Base-by-base conservation (phyloP, 2,329 filamentous ascomycete species). In the Neofusicoccum sp. region DNA sequence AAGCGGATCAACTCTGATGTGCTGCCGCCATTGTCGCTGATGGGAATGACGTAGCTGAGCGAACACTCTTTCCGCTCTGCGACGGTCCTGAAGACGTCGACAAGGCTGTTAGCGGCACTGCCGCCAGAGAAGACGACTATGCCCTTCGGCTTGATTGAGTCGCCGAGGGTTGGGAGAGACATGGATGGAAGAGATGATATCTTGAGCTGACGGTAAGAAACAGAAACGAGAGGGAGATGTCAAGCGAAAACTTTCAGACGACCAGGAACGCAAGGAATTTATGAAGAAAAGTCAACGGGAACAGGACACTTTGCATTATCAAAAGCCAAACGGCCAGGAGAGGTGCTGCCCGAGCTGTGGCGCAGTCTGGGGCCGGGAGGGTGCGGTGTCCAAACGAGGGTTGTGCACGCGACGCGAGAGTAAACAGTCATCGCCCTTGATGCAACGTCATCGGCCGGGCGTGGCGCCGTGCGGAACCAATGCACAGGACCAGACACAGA, bases 11-110 rank as follows among this genome's bases (percentile, higher is more conserved):
- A 80, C 78, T 98, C 93, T 45, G 91, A 96, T 2, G 92, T 96
- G 67, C 90, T 96, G 40, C 93, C 93, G 51, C 93, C 93, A 75
- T 98, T 98, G 77, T 98, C 93, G 65, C 90, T 95, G 72, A 97
- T 96, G 36, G 93, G 93, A 57, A 98, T 96, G 62, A 97, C 86
- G 74, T 96, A 96, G 75, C 86, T 91, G 43, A 96, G 77, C 2
- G 83, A 79, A 69, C 88, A 89, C 41, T 82, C 76, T 63, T 89
- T 89, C 67, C 82, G 87, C 64, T 86, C 75, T 30, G 79, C 74
- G 4, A 85, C 76, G 24, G 77, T 75, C 62, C 82, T 88, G 76
- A 97, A 97, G 9, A 96, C 90, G 72, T 97, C 93, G 41, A 97
- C 93, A 4, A 97, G 84, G 69, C 84, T 96, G 72, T 97, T 98